Base-by-base conservation (phyloP, 805 yeast genomes). In the Metschnikowia continentalis region DNA sequence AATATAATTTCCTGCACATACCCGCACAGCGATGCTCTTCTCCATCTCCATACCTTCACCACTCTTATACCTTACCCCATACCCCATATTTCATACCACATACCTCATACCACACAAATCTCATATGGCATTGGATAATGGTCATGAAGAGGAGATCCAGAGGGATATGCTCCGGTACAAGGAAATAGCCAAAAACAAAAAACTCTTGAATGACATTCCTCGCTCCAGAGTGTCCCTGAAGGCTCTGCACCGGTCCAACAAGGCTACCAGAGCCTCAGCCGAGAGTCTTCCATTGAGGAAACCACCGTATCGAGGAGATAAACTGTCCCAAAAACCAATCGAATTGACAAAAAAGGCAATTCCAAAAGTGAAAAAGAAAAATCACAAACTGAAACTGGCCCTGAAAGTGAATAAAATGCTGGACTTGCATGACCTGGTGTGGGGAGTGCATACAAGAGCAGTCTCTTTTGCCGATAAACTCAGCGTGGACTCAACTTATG, bases 141-240 rank as follows among this genome's bases (percentile, higher is more conserved):
- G 38, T n/a, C 46, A 22, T 22, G 47, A 44, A 14, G 47, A 44
- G 13, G 64, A 61, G 38, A 26, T 62, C 17, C 51, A 56, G 33
- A 44, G 45, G 13, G 69, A 66, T 48, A 49, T 62, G 17, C 44
- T 38, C 11, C 46, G 56, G 33, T 66, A 62, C 55, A 44, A 57
- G 5, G 60, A 58, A 42, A 47, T 65, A 26, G 32, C 61, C 13
- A 23, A 38, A 13, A 48, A 56, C 23, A 54, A 60, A 20, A 48
- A 15, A 23, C 39, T 44, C 13, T 26, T 44, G 23, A 36, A 35
- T 4, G 47, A 44, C 11, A 44, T 44, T 6, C 47, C 47, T 11
- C 47, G 46, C 13, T 35, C 32, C 26, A 20, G 32, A 7, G 23
- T 20, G 32, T n/a, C 23, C 8, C 32, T 20, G 15, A 33, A 32